Base-by-base conservation (phyloP, 352 stramenopile species). In the Pythium aquatile region DNA sequence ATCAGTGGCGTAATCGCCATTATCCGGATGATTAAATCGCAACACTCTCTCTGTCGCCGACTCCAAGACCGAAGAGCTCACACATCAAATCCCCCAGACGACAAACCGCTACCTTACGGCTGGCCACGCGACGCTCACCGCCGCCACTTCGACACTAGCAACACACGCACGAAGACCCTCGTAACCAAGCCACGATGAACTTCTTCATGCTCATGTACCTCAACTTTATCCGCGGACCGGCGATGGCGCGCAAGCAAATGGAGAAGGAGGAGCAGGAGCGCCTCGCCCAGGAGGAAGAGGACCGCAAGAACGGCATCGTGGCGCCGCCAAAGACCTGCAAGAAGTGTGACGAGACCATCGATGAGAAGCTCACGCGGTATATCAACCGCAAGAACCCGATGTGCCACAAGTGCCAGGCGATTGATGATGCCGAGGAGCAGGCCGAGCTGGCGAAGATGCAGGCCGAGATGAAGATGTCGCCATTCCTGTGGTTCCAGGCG, bases 151-250 rank as follows among this genome's bases (percentile, higher is more conserved):
- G 17, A 51, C n/a, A 51, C 44, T 30, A 51, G n/a, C 44, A 30
- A 26, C 44, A 30, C 44, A 14, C 44, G 24, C 44, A 26, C 44
- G 2, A 28, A 30, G 44, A 51, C 20, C 42, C 6, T 6, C n/a
- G 44, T 8, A 51, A 8, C 17, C 2, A 7, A 32, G n/a, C 29
- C 35, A 56, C 55, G 26, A 93, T 93, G 84, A 93, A 93, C 75
- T 87, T 78, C 61, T 65, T 93, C 40, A 69, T 93, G 32, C 76
- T 91, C 63, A 73, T 93, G 66, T 93, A 93, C 70, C 71, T 93
- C 46, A 90, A 85, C 70, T 61, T 90, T 16, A 69, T 93, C 61
- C 84, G 84, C 58, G 84, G 81, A 0, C 84, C 84, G 48, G 78
- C 76, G 54, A 66, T 92, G 30, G 65, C 79, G 58, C 70, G 67